These are phyloP conservation scores for Trametes polyzona DNA, from an alignment of 1,284 basidiomycete species.

Conservation along the genomic window DNA sequence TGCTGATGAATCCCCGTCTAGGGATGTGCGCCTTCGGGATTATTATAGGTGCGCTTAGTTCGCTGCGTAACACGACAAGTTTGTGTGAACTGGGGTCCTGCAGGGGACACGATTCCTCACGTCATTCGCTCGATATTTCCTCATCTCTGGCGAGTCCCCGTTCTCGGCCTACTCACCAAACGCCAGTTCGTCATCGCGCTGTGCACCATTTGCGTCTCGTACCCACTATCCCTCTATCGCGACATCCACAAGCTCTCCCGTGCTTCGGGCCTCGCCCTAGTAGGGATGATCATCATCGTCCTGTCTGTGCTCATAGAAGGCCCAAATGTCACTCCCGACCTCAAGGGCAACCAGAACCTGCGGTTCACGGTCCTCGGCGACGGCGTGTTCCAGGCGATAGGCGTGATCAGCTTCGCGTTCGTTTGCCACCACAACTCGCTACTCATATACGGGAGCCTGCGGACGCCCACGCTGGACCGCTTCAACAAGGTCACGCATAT, in stretches of 20 bases:
- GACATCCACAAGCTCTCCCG: slow-evolving; percentile 97
- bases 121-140: slow-evolving; percentile 92
- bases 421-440: slow-evolving; percentile 95
- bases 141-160: slow-evolving; percentile 64
- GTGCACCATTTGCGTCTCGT: slow-evolving; percentile 88
- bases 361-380: slow-evolving; percentile 76
- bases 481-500: slow-evolving; percentile 94
- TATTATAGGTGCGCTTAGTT: slow-evolving; percentile 75
- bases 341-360: slow-evolving; percentile 77
- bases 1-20: slow-evolving; percentile 30
- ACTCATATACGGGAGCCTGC: slow-evolving; percentile 92
- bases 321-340: slow-evolving; percentile 75
- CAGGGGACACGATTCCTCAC: slow-evolving; percentile 94
- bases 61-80: slow-evolving; percentile 23
- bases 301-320: slow-evolving; percentile 86
- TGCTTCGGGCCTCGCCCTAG: slow-evolving; percentile 85
- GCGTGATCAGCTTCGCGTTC: slow-evolving; percentile 95
- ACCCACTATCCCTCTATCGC: slow-evolving; percentile 93
- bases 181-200: slow-evolving; percentile 88
- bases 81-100: slow-evolving; percentile 37
- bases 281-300: slow-evolving; percentile 97
- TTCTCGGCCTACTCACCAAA: slow-evolving; percentile 80
- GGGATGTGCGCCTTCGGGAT: slow-evolving; percentile 98
- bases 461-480: slow-evolving; percentile 92
- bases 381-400: slow-evolving; percentile 89